These are phyloP conservation scores for Fusarium denticulatum DNA, from an alignment of 2,329 filamentous ascomycete genomes.

Conservation along the genomic window DNA sequence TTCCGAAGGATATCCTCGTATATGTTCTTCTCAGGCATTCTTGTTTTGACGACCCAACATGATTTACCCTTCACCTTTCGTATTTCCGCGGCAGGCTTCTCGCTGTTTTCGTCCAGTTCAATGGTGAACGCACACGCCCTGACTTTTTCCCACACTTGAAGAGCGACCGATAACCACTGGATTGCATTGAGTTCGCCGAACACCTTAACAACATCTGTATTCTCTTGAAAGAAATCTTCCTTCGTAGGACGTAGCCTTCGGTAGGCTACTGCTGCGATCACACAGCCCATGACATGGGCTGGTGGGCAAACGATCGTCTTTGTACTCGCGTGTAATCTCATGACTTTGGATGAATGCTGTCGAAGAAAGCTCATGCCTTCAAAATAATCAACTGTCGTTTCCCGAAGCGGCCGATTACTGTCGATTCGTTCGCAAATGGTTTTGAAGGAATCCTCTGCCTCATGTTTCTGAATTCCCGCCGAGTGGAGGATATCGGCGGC, in stretches of 20 bases:
- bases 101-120: background rate
- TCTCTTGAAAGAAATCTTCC: accelerated
- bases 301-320: accelerated
- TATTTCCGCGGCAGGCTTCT: too few relatives aligned
- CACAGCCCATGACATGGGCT: accelerated
- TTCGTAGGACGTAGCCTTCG: accelerated
- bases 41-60: background rate
- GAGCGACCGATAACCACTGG: background rate
- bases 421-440: too few relatives aligned
- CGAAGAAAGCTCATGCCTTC: background rate
- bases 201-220: accelerated
- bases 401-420: too few relatives aligned
- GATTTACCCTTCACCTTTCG: too few relatives aligned
- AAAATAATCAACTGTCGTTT: too few relatives aligned
- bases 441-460: too few relatives aligned
- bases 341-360: accelerated
- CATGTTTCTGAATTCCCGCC: accelerated
- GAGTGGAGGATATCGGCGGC: accelerated
- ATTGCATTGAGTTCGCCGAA: background rate
- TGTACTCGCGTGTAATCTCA: accelerated
- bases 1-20: accelerated
- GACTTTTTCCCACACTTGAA: accelerated
- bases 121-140: accelerated
- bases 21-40: accelerated
- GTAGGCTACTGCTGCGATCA: accelerated